Percentiles rank a stretch among this genome's conserved stretches.
These are phyloP conservation scores for Scleromitrula shiraiana DNA, from an alignment of 2,329 filamentous ascomycete genomes.

Conservation along the genomic window DNA sequence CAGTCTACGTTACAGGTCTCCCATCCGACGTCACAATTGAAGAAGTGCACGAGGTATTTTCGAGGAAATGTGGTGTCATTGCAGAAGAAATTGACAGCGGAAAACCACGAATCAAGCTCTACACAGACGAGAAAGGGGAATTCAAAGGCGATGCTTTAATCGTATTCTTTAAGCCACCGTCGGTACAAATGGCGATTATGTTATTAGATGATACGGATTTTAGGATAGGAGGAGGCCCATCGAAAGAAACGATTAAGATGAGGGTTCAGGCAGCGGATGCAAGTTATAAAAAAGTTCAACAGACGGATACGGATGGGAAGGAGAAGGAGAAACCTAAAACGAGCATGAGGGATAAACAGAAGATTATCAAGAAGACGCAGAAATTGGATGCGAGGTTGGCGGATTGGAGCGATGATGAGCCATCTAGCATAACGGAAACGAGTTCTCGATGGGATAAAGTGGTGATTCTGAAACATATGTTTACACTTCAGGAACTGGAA, in stretches of 20 bases:
- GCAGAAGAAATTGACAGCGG: slow-evolving; percentile 90
- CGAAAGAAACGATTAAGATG: slow-evolving; percentile 51
- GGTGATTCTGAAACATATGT: slow-evolving; percentile 88
- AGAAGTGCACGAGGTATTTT: slow-evolving; percentile 80
- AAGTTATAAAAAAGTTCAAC: slow-evolving; percentile 83
- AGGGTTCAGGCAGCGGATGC: slow-evolving; percentile 76
- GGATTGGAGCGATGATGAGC: slow-evolving; percentile 91
- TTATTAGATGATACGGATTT: slow-evolving; percentile 79
- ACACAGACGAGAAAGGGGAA: slow-evolving; percentile 68
- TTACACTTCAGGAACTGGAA: slow-evolving; percentile 75
- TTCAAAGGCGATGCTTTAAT: slow-evolving; percentile 93
- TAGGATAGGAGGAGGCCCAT: slow-evolving; percentile 46
- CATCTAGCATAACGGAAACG: slow-evolving; percentile 48
- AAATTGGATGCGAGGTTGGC: slow-evolving; percentile 86
- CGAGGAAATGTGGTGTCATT: slow-evolving; percentile 77
- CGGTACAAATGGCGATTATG: slow-evolving; percentile 77
- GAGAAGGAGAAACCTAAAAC: slow-evolving; percentile 42
- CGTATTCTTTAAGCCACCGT: slow-evolving; percentile 91
- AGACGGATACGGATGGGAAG: slow-evolving; percentile 39
- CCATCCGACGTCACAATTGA: slow-evolving; percentile 69
- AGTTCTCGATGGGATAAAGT: slow-evolving; percentile 63
- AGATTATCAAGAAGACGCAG: slow-evolving; percentile 85
- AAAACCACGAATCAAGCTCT: slow-evolving; percentile 85
- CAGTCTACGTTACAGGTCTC: slow-evolving; percentile 84
- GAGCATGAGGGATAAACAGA: slow-evolving; percentile 66